Evolutionary conservation across 192 early-diverging fungal species (phyloP).

Genomic region (Ramicandelaber brevisporus): DNA sequence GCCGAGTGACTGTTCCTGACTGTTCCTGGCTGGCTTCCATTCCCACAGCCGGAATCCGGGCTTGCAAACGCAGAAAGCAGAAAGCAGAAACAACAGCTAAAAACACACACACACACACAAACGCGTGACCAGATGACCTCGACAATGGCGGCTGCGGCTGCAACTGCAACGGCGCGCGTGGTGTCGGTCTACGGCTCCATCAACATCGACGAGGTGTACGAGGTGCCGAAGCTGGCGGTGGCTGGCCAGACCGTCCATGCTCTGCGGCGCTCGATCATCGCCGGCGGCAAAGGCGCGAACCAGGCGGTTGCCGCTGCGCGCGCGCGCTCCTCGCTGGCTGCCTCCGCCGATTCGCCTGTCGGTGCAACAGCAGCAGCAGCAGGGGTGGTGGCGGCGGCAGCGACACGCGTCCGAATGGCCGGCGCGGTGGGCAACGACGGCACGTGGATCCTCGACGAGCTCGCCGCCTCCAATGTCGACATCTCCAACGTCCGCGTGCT

Average conservation of each 20-base stretch:
- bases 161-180: constrained; percentile 4
- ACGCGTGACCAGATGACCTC: too few species aligned
- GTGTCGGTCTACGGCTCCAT: constrained; percentile 15
- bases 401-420: constrained; percentile 34
- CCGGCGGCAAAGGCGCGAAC: constrained; percentile 50
- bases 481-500: constrained; percentile 24
- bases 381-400: too few species aligned
- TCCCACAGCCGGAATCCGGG: too few species aligned
- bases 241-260: constrained; percentile 15
- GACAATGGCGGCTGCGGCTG: constrained; percentile 5
- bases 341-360: too few species aligned
- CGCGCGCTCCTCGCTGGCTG: too few species aligned
- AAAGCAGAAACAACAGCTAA: too few species aligned
- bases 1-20: constrained; percentile 26
- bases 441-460: constrained; percentile 36
- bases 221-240: constrained; percentile 10
- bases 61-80: too few species aligned
- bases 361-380: too few species aligned
- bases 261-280: constrained; percentile 7
- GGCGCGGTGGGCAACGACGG: constrained; percentile 72
- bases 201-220: constrained; percentile 22
- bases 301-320: constrained; percentile 62
- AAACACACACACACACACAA: too few species aligned
- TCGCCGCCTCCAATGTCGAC: constrained; percentile 37
- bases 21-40: too few species aligned